A percentile compares a stretch with the other conserved stretches of the same genome.
Conservation (phyloP, 805 yeast genomes). For the Maudiozyma saulgeensis region DNA sequence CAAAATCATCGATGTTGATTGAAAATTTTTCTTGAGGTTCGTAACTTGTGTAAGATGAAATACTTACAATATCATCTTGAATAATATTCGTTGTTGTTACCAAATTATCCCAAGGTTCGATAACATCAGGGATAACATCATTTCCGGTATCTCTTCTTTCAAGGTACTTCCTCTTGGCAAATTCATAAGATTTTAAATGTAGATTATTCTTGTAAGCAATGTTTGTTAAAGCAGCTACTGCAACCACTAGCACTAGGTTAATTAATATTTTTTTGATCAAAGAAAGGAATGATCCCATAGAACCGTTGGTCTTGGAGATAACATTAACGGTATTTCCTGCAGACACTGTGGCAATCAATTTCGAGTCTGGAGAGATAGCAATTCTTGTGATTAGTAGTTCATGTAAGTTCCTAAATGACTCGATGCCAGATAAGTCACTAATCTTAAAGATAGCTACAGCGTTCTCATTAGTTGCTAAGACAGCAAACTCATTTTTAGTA, state of each 20-base stretch:
- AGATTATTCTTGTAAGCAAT: constrained; percentile 17
- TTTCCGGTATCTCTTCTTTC: constrained; percentile 11
- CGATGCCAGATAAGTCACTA: constrained; percentile 42
- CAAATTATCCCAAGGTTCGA: constrained; percentile 8
- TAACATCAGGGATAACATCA: neutral
- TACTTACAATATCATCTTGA: neutral
- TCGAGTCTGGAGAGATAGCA: constrained; percentile 58
- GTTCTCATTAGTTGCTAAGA: constrained; percentile 46
- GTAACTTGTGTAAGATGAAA: neutral
- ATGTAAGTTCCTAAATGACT: constrained; percentile 53
- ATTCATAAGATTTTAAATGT: constrained; percentile 14
- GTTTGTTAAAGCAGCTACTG: constrained; percentile 19
- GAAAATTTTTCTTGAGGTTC: neutral
- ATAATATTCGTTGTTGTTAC: neutral
- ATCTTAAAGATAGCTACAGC: constrained; percentile 50
- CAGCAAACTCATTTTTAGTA: constrained; percentile 27
- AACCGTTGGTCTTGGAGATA: constrained; percentile 23
- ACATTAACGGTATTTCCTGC: constrained; percentile 69
- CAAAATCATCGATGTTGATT: neutral
- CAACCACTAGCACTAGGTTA: constrained; percentile 19
- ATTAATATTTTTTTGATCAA: constrained; percentile 8
- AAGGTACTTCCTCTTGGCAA: constrained; percentile 11
- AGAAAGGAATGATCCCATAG: neutral
- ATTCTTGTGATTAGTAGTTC: constrained; percentile 69
- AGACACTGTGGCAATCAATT: constrained; percentile 58